Conservation (phyloP, 768 basidiomycete genomes). For the Cubamyces lactineus region DNA sequence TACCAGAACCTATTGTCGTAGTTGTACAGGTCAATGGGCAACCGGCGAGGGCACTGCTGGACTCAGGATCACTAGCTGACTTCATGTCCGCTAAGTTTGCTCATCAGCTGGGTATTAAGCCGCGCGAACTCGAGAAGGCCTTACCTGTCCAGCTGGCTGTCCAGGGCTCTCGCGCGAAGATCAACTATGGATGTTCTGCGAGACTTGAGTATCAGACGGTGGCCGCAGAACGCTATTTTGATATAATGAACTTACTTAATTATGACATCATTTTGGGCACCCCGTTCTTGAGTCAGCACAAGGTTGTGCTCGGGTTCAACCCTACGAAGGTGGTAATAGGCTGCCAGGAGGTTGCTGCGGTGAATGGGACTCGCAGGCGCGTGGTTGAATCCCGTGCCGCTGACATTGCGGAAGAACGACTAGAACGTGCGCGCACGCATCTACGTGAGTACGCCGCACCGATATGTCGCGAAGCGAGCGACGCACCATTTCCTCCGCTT, state of each 20-base stretch:
- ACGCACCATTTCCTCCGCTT: conserved; percentile 23
- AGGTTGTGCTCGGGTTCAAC: conserved; percentile 20
- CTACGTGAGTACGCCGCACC: conserved; percentile 16
- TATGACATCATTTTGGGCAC: conserved; percentile 38
- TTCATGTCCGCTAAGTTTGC: conserved; percentile 36
- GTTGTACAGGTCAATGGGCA: conserved; percentile 26
- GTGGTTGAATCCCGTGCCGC: conserved; percentile 8
- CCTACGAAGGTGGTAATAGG: background rate
- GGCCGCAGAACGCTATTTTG: background rate
- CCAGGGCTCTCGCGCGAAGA: conserved; percentile 33
- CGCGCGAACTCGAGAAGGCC: conserved; percentile 27
- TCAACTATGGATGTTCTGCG: background rate
- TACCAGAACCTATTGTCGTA: conserved; percentile 21
- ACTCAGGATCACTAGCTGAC: conserved; percentile 35
- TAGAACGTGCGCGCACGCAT: conserved; percentile 13
- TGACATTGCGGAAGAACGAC: conserved; percentile 1
- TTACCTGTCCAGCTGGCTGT: conserved; percentile 36
- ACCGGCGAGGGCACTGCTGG: conserved; percentile 22
- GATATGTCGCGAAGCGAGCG: conserved; percentile 19
- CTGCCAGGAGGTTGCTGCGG: background rate
- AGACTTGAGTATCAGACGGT: background rate
- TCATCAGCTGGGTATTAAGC: conserved; percentile 31
- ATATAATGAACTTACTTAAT: conserved; percentile 28
- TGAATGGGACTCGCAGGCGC: conserved; percentile 2
- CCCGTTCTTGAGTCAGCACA: conserved; percentile 31